Base-by-base conservation (phyloP, 441 rosid genomes). In the Populus hybrid region DNA sequence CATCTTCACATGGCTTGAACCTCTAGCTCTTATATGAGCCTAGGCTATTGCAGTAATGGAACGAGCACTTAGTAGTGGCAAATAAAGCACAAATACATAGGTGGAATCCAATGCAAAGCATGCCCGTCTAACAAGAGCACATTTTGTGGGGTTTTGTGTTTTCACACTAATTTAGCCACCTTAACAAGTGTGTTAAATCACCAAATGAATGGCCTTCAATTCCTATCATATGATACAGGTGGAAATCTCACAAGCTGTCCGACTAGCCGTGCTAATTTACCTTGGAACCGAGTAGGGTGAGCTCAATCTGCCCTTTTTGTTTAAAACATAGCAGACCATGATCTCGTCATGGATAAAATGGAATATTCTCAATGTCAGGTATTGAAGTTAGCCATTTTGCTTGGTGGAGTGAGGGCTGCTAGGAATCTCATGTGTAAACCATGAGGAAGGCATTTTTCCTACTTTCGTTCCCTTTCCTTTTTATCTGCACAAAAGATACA, bases 361-460 rank as follows among this genome's bases (percentile, higher is more conserved):
- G 82, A 80, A 82, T 82, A 76, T 76, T 76, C 77, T 53, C 31
- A 56, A 36, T 72, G 73, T 74, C 35, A 36, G 65, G 61, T 9
- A 7, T 73, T 53, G 72, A 73, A 77, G 81, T 71, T 73, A 85
- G 86, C 80, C 81, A 84, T 77, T 79, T 85, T 80, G 59, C 74
- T 72, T 64, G 73, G 87, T 76, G 75, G 82, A 69, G 87, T 78
- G 77, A 77, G 72, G 82, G 53, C 76, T 73, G 74, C 78, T 59
- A 77, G 77, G 90, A 87, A 86, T 81, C 81, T 81, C 70, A 16
- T 56, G 79, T 61, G 63, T 70, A 74, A 81, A 84, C 84, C 75
- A 76, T 73, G 69, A 69, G 77, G 56, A 74, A 64, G 75, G 83
- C 81, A 78, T 81, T 80, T 75, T 16, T 66, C 26, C 72, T 66